Base-by-base conservation (phyloP, 495 filamentous ascomycete genomes). In the Thermochaetoides thermophila region DNA sequence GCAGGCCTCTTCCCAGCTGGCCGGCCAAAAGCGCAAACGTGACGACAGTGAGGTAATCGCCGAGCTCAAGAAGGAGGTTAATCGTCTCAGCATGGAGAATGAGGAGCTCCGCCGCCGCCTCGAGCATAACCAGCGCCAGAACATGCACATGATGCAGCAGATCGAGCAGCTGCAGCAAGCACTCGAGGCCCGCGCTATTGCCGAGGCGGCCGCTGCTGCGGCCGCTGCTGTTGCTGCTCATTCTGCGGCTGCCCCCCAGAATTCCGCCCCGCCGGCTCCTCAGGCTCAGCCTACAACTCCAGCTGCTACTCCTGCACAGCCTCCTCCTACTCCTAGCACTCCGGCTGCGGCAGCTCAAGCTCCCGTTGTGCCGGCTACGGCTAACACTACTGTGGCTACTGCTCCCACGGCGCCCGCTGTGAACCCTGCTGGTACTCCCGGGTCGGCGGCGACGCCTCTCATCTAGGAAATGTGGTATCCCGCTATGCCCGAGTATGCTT, bases 31-130 rank as follows among this genome's bases (percentile, higher is more conserved):
- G 41, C 58, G 53, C 37, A 61, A 60, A 42, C 52, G 54, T 29
- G 44, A 47, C 14, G 40, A 49, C 10, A 35, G n/a, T n/a, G n/a
- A n/a, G n/a, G n/a, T n/a, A n/a, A n/a, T n/a, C n/a, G n/a, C 34
- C 1, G 54, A 55, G 17, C 37, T 58, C 22, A 53, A 54, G 19
- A 54, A 64, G 21, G 57, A 64, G 36, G 38, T 59, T 19, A 54
- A 58, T 35, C 42, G 55, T 7, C 21, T 64, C 28, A 45, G 50
- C 12, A 29, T 48, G 2, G 56, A 60, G 49, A 60, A 52, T 41
- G 45, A 47, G 40, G 56, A 50, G 42, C 50, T 50, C 35, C 47
- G 45, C 32, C 40, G 23, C 22, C 54, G 51, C 34, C 42, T 60
- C n/a, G 42, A 50, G 11, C 41, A 34, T 20, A 52, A 49, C 20